These are phyloP conservation scores for Phaeosphaeria sp. DNA, from an alignment of 2,329 filamentous ascomycete genomes.

Conservation along the genomic window DNA sequence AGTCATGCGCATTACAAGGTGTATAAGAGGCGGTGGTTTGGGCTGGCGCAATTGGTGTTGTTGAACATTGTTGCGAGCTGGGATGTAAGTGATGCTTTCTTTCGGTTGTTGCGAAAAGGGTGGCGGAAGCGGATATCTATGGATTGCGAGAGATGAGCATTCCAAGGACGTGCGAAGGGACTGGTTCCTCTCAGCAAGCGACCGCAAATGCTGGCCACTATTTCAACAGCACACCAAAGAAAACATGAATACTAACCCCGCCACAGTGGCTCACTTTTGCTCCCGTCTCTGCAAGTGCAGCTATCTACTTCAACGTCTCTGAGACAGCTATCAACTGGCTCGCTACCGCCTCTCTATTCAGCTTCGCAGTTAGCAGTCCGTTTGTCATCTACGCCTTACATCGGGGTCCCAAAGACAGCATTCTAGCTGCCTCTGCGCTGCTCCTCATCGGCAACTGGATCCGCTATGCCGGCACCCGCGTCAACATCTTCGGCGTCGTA, in stretches of 20 bases:
- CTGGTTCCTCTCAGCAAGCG: no score
- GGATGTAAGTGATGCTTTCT: slow-evolving; percentile 72
- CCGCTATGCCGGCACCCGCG: slow-evolving; percentile 74
- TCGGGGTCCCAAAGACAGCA: slow-evolving; percentile 77
- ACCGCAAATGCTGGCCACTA: no score
- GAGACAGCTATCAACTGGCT: slow-evolving; percentile 90
- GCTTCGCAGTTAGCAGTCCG: slow-evolving; percentile 78
- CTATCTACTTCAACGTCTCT: slow-evolving; percentile 76
- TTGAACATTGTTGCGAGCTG: slow-evolving; percentile 94
- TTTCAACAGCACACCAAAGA: not conserved
- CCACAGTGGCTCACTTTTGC: slow-evolving; percentile 91
- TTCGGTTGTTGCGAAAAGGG: no score
- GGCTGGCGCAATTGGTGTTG: slow-evolving; percentile 80
- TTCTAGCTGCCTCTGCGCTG: slow-evolving; percentile 75
- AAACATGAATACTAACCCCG: not conserved
- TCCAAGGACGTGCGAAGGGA: no score
- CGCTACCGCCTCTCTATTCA: slow-evolving; percentile 84
- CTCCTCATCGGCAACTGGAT: slow-evolving; percentile 90
- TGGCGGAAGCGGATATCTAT: no score
- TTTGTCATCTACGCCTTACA: slow-evolving; percentile 77
- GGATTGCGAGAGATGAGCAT: no score
- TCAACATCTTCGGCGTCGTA: slow-evolving; percentile 70
- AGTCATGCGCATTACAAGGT: slow-evolving; percentile 54
- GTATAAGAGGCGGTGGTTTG: slow-evolving; percentile 91
- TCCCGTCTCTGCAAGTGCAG: slow-evolving; percentile 76